phyloP scores from a whole-genome alignment of 1,284 basidiomycete genomes.

The Leccinum brunneo-olivaceum region DNA sequence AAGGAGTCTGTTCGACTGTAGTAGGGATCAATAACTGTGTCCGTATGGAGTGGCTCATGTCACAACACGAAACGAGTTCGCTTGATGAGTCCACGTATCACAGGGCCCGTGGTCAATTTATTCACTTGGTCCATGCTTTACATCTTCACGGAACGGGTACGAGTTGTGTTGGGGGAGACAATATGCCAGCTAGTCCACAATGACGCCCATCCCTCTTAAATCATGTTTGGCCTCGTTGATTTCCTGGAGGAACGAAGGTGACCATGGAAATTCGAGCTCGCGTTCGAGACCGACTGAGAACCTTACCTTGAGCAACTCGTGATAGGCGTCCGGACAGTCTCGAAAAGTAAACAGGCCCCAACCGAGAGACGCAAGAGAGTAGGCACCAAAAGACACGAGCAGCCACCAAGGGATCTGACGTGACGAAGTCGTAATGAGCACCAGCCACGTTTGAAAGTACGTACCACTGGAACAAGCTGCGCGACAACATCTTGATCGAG shows the following conservation, averaged over 20 bases:
- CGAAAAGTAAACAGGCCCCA: constrained; percentile 65
- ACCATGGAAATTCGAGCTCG: too few relatives aligned
- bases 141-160: too few relatives aligned
- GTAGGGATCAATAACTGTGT: constrained; percentile 3
- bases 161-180: too few relatives aligned
- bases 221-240: constrained; percentile 67
- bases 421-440: not conserved
- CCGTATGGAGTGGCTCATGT: too few relatives aligned
- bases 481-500: constrained; percentile 39
- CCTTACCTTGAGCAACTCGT: constrained; percentile 55
- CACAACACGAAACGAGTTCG: too few relatives aligned
- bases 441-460: not conserved
- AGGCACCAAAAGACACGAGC: constrained; percentile 68
- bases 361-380: constrained; percentile 66
- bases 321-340: constrained; percentile 74
- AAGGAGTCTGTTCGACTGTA: constrained; percentile 25
- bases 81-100: too few relatives aligned
- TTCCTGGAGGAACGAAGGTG: constrained; percentile 38
- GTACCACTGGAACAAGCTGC: constrained; percentile 49
- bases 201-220: constrained; percentile 57
- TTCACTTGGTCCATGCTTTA: too few relatives aligned
- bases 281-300: too few relatives aligned
- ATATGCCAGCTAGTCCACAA: constrained; percentile 54
- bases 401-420: constrained; percentile 70
- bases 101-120: too few relatives aligned